Base-by-base conservation (phyloP, 2,329 filamentous ascomycete species). In the Penicillium sp. region DNA sequence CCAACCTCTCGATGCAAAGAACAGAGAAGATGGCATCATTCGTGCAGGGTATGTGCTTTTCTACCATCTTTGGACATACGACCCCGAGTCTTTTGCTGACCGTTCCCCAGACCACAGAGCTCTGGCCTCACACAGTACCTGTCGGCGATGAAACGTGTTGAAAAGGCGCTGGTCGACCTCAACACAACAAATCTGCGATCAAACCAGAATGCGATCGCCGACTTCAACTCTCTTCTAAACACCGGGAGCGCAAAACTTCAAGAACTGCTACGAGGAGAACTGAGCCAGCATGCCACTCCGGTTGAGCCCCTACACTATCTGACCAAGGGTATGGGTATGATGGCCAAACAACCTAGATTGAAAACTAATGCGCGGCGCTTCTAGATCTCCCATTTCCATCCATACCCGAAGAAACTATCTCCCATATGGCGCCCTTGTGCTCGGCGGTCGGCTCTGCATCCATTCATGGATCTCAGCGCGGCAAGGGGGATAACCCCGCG, bases 281-380 rank as follows among this genome's bases (percentile, higher is more conserved):
- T 99, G 43, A 84, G 82, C 59, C 89, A 96, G 64, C 90, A 92
- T 38, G 88, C 90, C 14, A 84, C 85, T 49, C 85, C 89, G 3
- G 83, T 97, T 48, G 94, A 99, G 70, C 92, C 94, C 8, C 78
- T 99, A 43, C 90, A 96, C 73, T 97, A 88, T 69, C 88, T 97
- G 66, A 97, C 92, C 18, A 97, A 97, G 75, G 85, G 91, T 78
- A 53, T n/a, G 57, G 32, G 18, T 40, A 16, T 4, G n/a, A 24
- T 8, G 20, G 22, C 32, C n/a, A 14, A 32, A 29, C 29, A 13
- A 22, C 3, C 18, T 11, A 45, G 29, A 11, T 37, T 24, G 24
- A 9, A 39, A 38, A 40, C 56, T 63, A 34, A 66, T 44, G 20
- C 20, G 26, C 37, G 11, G 32, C 16, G 22, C 20, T 20, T 14